phyloP scores from a whole-genome alignment of 805 yeast genomes.

The Priceomyces castillae region DNA sequence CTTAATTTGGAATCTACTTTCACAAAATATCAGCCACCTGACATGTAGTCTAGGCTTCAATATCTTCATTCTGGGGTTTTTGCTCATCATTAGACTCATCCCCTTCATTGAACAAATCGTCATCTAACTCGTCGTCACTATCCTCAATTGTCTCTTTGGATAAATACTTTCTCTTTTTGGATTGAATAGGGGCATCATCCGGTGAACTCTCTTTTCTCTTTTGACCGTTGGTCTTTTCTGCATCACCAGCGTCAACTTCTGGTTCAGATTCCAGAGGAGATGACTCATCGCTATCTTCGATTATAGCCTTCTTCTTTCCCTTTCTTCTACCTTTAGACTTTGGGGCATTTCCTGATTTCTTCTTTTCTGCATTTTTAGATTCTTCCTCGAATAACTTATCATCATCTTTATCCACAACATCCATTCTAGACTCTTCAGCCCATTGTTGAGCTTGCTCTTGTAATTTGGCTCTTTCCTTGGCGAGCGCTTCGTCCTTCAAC shows the following conservation, averaged over 20 bases:
- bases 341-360: constrained; percentile 26
- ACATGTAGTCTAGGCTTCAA: neutral
- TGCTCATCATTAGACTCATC: constrained; percentile 11
- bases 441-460: constrained; percentile 53
- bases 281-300: constrained; percentile 34
- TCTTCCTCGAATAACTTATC: constrained; percentile 38
- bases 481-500: constrained; percentile 44
- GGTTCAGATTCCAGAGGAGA: constrained; percentile 18
- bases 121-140: constrained; percentile 47
- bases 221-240: neutral
- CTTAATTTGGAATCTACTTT: too few species aligned
- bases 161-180: constrained; percentile 27
- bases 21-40: too few species aligned
- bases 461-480: constrained; percentile 45
- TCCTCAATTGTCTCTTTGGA: constrained; percentile 41
- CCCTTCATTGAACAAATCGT: constrained; percentile 27
- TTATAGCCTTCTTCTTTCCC: constrained; percentile 28
- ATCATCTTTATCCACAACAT: constrained; percentile 34
- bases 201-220: constrained; percentile 6
- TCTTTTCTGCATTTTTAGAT: constrained; percentile 39
- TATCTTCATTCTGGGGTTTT: neutral
- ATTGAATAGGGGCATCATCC: constrained; percentile 7
- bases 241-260: constrained; percentile 20
- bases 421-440: constrained; percentile 42
- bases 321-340: constrained; percentile 26